These are phyloP conservation scores for Crataegus laevigata DNA, from an alignment of 306 rosid genomes.

Conservation along the genomic window DNA sequence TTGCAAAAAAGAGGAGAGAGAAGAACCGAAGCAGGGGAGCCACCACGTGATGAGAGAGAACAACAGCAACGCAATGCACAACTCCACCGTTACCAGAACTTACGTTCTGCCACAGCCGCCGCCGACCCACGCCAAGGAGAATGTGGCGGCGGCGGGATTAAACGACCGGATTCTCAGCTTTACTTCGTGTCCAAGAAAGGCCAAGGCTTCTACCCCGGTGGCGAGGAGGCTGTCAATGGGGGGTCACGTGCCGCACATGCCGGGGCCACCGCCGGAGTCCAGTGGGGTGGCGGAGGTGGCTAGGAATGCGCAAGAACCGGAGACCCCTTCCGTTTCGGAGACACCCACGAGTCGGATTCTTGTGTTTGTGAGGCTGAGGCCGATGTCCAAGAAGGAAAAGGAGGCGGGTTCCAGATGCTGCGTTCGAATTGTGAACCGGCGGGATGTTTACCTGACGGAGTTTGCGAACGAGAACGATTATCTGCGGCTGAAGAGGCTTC, in stretches of 20 bases:
- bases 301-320: slow-evolving; percentile 30
- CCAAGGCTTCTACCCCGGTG: slow-evolving; percentile 24
- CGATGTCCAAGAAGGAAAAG: slow-evolving; percentile 77
- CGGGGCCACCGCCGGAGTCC: slow-evolving; percentile 1
- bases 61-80: slow-evolving; percentile 30
- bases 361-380: slow-evolving; percentile 89
- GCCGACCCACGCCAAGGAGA: slow-evolving; percentile 44
- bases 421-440: slow-evolving; percentile 56
- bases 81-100: slow-evolving; percentile 52
- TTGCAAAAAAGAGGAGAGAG: slow-evolving; percentile 25
- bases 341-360: slow-evolving; percentile 46
- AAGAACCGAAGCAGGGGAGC: slow-evolving; percentile 5
- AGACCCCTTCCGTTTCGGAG: slow-evolving; percentile 24
- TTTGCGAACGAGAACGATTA: slow-evolving; percentile 73
- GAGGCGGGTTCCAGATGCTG: slow-evolving; percentile 71
- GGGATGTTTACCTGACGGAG: slow-evolving; percentile 81
- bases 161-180: slow-evolving; percentile 56
- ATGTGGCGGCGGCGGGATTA: slow-evolving; percentile 29
- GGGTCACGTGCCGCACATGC: background rate
- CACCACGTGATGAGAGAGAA: slow-evolving; percentile 61
- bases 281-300: slow-evolving; percentile 7
- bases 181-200: slow-evolving; percentile 44
- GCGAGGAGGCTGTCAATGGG: slow-evolving; percentile 69
- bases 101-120: slow-evolving; percentile 55
- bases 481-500: slow-evolving; percentile 73